These are phyloP conservation scores for Fonsecaea monophora DNA, from an alignment of 2,329 filamentous ascomycete genomes.

Conservation along the genomic window DNA sequence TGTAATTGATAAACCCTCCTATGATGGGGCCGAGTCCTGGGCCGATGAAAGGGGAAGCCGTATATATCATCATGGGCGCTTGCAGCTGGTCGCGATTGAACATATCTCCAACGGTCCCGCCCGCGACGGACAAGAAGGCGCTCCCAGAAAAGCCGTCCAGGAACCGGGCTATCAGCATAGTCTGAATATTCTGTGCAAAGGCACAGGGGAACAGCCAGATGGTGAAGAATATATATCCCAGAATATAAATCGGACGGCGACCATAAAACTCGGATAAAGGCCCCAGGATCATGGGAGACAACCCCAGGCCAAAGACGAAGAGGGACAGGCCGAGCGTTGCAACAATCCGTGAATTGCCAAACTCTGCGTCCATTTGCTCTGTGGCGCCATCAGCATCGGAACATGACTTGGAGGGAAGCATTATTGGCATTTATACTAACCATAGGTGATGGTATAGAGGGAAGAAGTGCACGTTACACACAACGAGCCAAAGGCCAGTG, in stretches of 20 bases:
- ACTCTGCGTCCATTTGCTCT: slow-evolving; percentile 74
- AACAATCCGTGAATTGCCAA: slow-evolving; percentile 72
- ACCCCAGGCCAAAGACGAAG: slow-evolving; percentile 78
- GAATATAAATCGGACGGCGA: slow-evolving; percentile 78
- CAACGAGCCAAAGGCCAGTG: slow-evolving; percentile 75
- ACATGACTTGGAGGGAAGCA: background rate
- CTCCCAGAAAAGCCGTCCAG: slow-evolving; percentile 61
- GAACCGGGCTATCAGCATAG: slow-evolving; percentile 79
- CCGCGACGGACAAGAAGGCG: slow-evolving; percentile 73
- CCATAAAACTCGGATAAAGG: slow-evolving; percentile 81
- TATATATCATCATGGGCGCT: slow-evolving; percentile 78
- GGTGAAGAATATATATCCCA: slow-evolving; percentile 74
- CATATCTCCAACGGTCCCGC: slow-evolving; percentile 75
- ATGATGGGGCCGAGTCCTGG: slow-evolving; percentile 43
- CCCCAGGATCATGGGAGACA: slow-evolving; percentile 68
- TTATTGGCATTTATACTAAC: slow-evolving; percentile 10
- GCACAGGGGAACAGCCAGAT: slow-evolving; percentile 84
- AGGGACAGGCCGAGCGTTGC: slow-evolving; percentile 81
- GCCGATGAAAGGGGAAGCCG: slow-evolving; percentile 69
- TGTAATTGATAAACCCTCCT: slow-evolving; percentile 69
- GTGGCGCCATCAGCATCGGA: slow-evolving; percentile 11
- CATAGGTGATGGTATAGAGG: slow-evolving; percentile 86
- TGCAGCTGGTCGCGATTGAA: slow-evolving; percentile 70
- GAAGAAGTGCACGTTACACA: slow-evolving; percentile 90
- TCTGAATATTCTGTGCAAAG: slow-evolving; percentile 79